Evolutionary conservation across 371 early-diverging fungal genomes (phyloP), one percentile per base, ranked within the genome.

Genomic region (Phascolomyces articulosus): DNA sequence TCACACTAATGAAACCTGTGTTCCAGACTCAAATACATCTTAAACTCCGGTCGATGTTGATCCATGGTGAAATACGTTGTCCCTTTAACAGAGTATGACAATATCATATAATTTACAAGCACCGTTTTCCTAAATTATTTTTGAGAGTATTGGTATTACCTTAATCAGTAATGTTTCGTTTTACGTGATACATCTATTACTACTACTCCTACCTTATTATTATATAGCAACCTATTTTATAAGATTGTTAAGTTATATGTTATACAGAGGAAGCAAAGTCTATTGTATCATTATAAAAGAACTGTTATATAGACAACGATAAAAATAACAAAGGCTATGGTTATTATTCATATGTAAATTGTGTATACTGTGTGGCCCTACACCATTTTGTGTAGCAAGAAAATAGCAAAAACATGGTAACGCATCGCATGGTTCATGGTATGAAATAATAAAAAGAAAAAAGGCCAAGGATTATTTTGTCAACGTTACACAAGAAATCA

Each of bases 391-490:
- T 51, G 51, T 51, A 51, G 51, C 51, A 51, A 16, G 15, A 20
- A 15, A 47, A n/a, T n/a, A 47, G 21, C 47, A 47, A 13, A 16
- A 51, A 51, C 21, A 51, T 51, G 51, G 51, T 23, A 51, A 24
- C 4, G 4, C 23, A n/a, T 10, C 51, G 23, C 51, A 51, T 51
- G 51, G 51, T 51, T 69, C 83, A 87, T 63, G 69, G 80, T 15
- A 76, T 70, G 3, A 69, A 77, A n/a, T 79, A 75, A 1, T 66
- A 83, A 38, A 63, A 73, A 20, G 44, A 60, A 10, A 75, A 68
- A n/a, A n/a, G 15, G 90, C 91, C 2, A 64, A 72, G 20, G 67
- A 71, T 15, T 85, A 75, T 60, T 85, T 76, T 60, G 82, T 82
- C 9, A 67, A 62, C 10, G 68, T 74, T 21, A 78, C 77, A 1